Base-by-base conservation (phyloP, 2,329 filamentous ascomycete species). In the Epichloe sibirici region DNA sequence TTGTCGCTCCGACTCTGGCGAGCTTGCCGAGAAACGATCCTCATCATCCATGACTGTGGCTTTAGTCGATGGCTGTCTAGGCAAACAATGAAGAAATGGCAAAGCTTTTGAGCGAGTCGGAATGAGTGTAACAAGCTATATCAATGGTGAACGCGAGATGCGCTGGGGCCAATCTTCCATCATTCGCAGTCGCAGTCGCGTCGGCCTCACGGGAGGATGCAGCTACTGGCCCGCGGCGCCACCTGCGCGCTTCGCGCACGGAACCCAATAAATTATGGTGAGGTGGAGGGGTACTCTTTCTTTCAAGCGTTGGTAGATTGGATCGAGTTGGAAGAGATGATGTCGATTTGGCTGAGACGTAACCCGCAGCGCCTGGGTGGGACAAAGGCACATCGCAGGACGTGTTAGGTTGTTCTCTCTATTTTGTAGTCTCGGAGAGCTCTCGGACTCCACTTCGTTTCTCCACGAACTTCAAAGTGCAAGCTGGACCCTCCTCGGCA, bases 1-100 rank as follows among this genome's bases (percentile, higher is more conserved):
- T 8, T 63, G 64, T 53, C 63, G 64, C 45, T 70, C 68, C 8
- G 66, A 65, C 39, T 66, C 62, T 17, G 53, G 59, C 35, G 64
- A 66, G 58, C 64, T 66, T 23, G 56, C 63, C 3, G 63, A 64
- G 48, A 59, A 65, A 25, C 61, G 62, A 48, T 67, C 65, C 45
- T 66, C 65, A 15, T 67, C 64, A 43, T 66, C 64, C 64, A 67
- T 66, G 42, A 13, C 25, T 40, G 21, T 25, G 9, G 37, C 37
- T 42, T 25, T 23, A 37, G 37, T 40, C 31, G 23, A 25, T 4
- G 15, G 23, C 9, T 31, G 25, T 28, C 4, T 3, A 17, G n/a
- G 7, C 3, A 11, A 15, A 11, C 9, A 7, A n/a, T 12, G 13
- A 25, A 31, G 12, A 17, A 12, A 31, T 39, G 17, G 12, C 15